phyloP scores from a whole-genome alignment of 805 yeast genomes.

The Wickerhamomyces subpelliculosus region DNA sequence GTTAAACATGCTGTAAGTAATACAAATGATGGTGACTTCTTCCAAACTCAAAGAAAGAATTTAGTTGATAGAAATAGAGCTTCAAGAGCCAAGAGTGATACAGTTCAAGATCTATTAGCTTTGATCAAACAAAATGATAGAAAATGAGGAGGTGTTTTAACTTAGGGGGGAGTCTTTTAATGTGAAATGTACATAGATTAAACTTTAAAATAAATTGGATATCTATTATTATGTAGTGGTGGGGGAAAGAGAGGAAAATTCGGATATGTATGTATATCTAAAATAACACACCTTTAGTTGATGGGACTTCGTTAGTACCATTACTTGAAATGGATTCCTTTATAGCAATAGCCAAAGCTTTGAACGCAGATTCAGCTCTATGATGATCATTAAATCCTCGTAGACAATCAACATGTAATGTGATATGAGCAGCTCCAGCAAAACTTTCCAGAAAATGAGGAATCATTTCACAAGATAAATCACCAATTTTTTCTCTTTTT shows the following conservation, averaged over 20 bases:
- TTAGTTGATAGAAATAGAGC: not conserved
- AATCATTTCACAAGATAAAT: constrained; percentile 89
- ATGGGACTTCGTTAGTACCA: constrained; percentile 88
- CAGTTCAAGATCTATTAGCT: not conserved
- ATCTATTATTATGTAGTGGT: not conserved
- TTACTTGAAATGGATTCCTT: constrained; percentile 77
- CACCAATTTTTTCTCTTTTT: constrained; percentile 90
- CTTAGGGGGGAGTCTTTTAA: too few relatives aligned
- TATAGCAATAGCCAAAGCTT: constrained; percentile 90
- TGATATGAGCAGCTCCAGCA: constrained; percentile 86
- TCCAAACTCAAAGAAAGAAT: not conserved
- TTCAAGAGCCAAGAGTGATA: not conserved
- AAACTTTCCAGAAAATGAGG: constrained; percentile 96
- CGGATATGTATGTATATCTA: too few relatives aligned
- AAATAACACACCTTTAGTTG: constrained; percentile 91
- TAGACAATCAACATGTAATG: constrained; percentile 90
- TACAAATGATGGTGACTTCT: not conserved
- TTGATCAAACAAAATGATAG: not conserved
- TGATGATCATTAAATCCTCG: constrained; percentile 96
- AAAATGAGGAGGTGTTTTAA: too few relatives aligned
- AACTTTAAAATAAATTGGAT: not conserved
- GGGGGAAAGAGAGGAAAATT: too few relatives aligned
- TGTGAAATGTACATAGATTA: not conserved
- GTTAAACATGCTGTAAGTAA: not conserved
- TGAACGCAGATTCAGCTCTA: constrained; percentile 92